Evolutionary conservation across 345 rosid species (phyloP), one percentile per base, ranked within the genome.

Genomic region (Salix brachista): DNA sequence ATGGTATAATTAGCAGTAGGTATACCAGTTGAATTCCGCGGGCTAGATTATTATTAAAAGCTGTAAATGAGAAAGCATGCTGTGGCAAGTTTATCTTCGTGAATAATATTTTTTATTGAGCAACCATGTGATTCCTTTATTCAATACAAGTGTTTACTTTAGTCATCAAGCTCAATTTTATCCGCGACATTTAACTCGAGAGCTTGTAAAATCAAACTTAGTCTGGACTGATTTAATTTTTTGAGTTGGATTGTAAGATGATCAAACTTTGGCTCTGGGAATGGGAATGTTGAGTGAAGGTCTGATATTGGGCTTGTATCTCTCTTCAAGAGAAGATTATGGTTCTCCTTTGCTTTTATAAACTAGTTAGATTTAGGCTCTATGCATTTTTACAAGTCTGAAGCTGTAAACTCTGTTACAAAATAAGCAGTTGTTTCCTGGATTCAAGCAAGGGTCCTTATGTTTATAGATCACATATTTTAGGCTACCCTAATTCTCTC

Each of bases 271-370:
- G n/a, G n/a, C n/a, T 66, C 26, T 52, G 69, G 70, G 80, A 77
- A 88, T 86, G 91, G 84, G 74, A 72, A 21, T 82, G 73, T 42
- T 82, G 84, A 84, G 90, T 65, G 94, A 89, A 70, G 79, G 81
- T 21, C 67, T 79, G 18, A 30, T 37, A 39, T 71, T 68, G 26
- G 41, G 65, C 61, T 65, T 42, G 75, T 54, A 4, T 69, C 26
- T 25, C 56, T 70, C 17, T 21, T 37, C 34, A 58, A 67, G 65
- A 76, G 69, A 42, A 30, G 46, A 50, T 65, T 48, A 12, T 54
- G 36, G 62, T 17, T 65, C 21, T 18, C 8, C 36, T 39, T 17
- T 64, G 73, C 6, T 32, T 73, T 60, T 17, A 32, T 74, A 18
- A 8, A 30, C 69, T 68, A 26, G 6, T 39, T 62, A 74, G 17